Evolutionary conservation across 495 filamentous ascomycete species (phyloP).

Genomic region (Penicillium ochrochloron): DNA sequence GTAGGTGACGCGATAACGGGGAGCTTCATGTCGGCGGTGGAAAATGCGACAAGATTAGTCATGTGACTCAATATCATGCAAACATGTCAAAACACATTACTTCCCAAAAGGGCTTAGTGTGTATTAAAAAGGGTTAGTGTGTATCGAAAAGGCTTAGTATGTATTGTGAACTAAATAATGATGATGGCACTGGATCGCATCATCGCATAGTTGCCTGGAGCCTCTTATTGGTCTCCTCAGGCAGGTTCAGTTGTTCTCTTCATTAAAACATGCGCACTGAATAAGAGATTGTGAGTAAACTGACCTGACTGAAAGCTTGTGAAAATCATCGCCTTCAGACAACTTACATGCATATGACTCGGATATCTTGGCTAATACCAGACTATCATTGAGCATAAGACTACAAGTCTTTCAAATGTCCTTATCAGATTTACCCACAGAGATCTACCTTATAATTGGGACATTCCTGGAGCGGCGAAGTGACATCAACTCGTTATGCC

Average conservation of each 20-base stretch:
- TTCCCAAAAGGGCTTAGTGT: conserved; percentile 3
- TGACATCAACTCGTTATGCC: not conserved
- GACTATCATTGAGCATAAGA: not conserved
- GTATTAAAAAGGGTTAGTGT: not conserved
- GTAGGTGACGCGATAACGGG: conserved; percentile 21
- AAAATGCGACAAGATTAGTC: conserved; percentile 19
- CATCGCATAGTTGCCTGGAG: not conserved
- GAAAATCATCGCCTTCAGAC: no score
- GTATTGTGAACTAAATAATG: not conserved
- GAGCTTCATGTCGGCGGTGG: conserved; percentile 18
- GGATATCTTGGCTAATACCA: not conserved
- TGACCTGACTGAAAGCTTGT: no score
- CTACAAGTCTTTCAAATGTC: not conserved
- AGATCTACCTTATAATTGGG: not conserved
- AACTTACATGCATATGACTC: not conserved
- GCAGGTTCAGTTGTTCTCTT: no score
- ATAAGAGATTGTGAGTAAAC: no score
- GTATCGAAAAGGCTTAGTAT: not conserved
- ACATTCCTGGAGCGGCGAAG: not conserved
- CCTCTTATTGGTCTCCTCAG: not conserved
- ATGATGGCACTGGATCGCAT: not conserved
- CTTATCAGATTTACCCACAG: not conserved
- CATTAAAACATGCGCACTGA: no score
- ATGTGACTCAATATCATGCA: conserved; percentile 16
- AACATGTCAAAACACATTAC: conserved; percentile 20